Conservation (phyloP, 2,329 filamentous ascomycete genomes). For the Nigrospora osmanthi region DNA sequence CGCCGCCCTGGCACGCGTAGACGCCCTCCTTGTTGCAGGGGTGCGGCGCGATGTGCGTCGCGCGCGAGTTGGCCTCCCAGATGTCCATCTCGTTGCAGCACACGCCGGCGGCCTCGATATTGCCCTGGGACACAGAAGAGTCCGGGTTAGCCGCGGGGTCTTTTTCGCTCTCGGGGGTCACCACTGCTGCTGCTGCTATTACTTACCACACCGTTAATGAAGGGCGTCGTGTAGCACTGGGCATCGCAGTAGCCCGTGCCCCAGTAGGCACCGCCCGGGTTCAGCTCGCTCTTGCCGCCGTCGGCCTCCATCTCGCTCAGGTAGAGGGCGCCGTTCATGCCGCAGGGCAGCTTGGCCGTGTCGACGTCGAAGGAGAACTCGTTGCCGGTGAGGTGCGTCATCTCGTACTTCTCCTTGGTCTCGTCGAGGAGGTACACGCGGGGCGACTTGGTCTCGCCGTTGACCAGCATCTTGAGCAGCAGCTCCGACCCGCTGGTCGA, state of each 20-base stretch:
- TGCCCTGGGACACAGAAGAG: slow-evolving; percentile 13
- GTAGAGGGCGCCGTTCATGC: slow-evolving; percentile 56
- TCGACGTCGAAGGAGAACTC: slow-evolving; percentile 61
- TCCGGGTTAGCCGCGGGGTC: not conserved
- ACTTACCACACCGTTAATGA: slow-evolving; percentile 27
- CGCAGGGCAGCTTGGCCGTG: slow-evolving; percentile 52
- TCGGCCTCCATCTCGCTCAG: slow-evolving; percentile 52
- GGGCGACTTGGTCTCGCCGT: slow-evolving; percentile 24
- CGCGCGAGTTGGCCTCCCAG: slow-evolving; percentile 27
- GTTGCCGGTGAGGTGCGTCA: slow-evolving; percentile 49
- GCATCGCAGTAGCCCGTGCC: slow-evolving; percentile 30
- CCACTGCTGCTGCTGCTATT: too few species aligned
- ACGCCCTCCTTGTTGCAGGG: slow-evolving; percentile 23
- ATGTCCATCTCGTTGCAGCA: slow-evolving; percentile 31
- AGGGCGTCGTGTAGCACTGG: slow-evolving; percentile 26
- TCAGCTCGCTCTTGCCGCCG: slow-evolving; percentile 40
- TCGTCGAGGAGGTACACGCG: slow-evolving; percentile 51
- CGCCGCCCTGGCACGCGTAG: slow-evolving; percentile 21
- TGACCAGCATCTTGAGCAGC: slow-evolving; percentile 30
- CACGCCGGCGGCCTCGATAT: slow-evolving; percentile 22
- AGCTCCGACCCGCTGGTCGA: slow-evolving; percentile 17
- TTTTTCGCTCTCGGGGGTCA: too few species aligned
- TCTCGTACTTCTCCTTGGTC: slow-evolving; percentile 48
- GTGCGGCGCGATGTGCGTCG: slow-evolving; percentile 26
- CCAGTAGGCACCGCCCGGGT: slow-evolving; percentile 25